Base-by-base conservation (phyloP, 441 rosid species). In the Corymbia calophylla region DNA sequence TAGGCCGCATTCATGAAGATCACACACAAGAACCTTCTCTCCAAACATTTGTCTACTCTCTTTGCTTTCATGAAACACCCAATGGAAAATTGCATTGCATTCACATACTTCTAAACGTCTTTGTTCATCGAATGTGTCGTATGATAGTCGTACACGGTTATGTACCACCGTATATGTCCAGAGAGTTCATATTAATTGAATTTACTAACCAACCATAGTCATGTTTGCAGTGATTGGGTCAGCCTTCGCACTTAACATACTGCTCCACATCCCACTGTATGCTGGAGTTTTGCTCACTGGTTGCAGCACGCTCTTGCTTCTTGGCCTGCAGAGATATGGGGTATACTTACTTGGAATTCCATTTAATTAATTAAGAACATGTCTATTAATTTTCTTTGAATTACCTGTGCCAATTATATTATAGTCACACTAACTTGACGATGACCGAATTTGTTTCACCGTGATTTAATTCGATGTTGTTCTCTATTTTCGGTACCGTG, bases 241-340 rank as follows among this genome's bases (percentile, higher is more conserved):
- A 89, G 96, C 98, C 18, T 96, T 95, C 90, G 97, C 93, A 18
- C 88, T 96, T 17, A 95, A 95, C 87, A 94, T 96, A 62, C 58
- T 96, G 89, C 91, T 95, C 54, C 88, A 94, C 55, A 88, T 96
- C 70, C 97, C 95, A 10, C 88, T 95, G 1, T 95, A 95, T 95
- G 87, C 48, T 64, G 98, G 97, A 87, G 97, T 96, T 90, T 93
- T 96, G 13, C 56, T 90, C 49, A 95, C 96, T 25, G 97, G 98
- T 39, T 82, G 66, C 6, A 95, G 95, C 94, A 96, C 97, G 89
- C 95, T 96, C 47, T 62, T 96, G 14, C 93, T 96, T 23, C 96
- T 96, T 90, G 93, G 96, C 89, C 90, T 96, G 87, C 96, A 96
- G 87, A 96, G 90, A 95, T 96, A 94, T 87, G 98, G 96, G 95